Conservation (phyloP, 164 flowering plant species). For the Houttuynia cordata region DNA sequence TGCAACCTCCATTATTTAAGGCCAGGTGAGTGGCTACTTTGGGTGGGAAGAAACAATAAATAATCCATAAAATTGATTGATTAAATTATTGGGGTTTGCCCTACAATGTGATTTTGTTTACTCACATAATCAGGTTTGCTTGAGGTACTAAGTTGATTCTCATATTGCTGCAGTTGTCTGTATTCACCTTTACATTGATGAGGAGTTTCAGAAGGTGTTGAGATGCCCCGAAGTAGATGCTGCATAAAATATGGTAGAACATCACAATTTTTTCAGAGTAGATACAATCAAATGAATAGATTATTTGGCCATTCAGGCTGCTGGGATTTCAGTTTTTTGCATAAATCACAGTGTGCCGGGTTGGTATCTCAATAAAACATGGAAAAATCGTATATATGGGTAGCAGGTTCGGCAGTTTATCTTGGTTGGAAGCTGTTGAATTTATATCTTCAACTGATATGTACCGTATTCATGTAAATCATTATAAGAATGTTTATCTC, state of each 20-base stretch:
- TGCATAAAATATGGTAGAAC: neutral
- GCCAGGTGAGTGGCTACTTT: neutral
- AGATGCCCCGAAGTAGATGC: neutral
- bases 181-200: neutral
- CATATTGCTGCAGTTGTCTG: neutral
- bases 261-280: neutral
- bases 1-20: constrained; percentile 39
- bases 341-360: constrained; percentile 36
- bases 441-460: neutral
- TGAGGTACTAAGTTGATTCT: no score
- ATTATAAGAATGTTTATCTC: neutral
- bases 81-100: neutral
- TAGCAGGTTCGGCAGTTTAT: neutral
- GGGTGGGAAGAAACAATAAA: neutral
- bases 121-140: no score
- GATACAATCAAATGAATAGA: constrained; percentile 5
- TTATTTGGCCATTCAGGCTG: constrained; percentile 31
- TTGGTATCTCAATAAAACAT: constrained; percentile 20
- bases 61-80: neutral
- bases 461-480: neutral
- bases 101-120: neutral
- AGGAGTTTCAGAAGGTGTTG: neutral
- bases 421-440: neutral
- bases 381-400: constrained; percentile 1
- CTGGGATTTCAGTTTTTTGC: constrained; percentile 25